Percentiles rank a stretch among this genome's conserved stretches.
phyloP scores from a whole-genome alignment of 371 early-diverging fungal species.

The Mortierella sp. region DNA sequence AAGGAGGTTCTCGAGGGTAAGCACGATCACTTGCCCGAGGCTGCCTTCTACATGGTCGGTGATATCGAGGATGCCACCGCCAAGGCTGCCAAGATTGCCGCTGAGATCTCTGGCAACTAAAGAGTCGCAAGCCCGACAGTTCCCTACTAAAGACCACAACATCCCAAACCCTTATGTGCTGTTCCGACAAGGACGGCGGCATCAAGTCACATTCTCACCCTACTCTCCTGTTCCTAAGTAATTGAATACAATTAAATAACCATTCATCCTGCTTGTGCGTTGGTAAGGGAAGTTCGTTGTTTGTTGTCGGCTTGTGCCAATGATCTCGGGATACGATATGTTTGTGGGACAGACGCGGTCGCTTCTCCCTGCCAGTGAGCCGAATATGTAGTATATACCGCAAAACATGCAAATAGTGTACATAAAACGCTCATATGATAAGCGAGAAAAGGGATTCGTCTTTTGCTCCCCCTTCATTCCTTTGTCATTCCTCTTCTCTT shows the following conservation, averaged over 20 bases:
- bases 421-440: too few relatives aligned
- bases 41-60: slow-evolving; percentile 98
- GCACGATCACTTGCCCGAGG: slow-evolving; percentile 92
- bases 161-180: not conserved
- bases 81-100: slow-evolving; percentile 93
- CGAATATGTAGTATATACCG: too few relatives aligned
- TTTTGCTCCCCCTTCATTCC: not conserved
- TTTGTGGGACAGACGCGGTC: too few relatives aligned
- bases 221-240: slow-evolving; percentile 1
- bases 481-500: not conserved
- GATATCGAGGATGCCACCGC: slow-evolving; percentile 94
- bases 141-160: slow-evolving; percentile 3
- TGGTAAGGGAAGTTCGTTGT: too few relatives aligned
- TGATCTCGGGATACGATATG: too few relatives aligned
- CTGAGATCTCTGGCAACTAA: slow-evolving; percentile 54
- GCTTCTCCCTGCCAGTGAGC: too few relatives aligned
- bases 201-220: slow-evolving; percentile 5
- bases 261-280: too few relatives aligned
- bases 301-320: too few relatives aligned
- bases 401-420: too few relatives aligned
- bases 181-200: too few relatives aligned
- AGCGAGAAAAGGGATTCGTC: too few relatives aligned
- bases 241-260: not conserved
- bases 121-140: too few relatives aligned
- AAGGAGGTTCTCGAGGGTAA: slow-evolving; percentile 96